A percentile compares a stretch with the other conserved stretches of the same genome.
Conservation (phyloP, 306 rosid genomes). For the Rosa lucieae region DNA sequence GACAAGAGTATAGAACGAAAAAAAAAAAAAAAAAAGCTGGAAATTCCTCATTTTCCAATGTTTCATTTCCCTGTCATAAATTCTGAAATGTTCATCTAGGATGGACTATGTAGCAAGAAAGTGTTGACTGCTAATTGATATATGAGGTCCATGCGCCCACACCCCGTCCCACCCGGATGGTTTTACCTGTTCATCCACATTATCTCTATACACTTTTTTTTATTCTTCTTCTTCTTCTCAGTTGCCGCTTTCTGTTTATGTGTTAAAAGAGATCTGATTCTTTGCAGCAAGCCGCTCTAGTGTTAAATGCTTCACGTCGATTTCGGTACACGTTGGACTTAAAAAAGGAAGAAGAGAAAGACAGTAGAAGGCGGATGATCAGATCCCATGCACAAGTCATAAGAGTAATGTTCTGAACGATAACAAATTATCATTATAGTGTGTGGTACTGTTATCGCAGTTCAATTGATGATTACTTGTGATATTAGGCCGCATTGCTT, state of each 20-base stretch:
- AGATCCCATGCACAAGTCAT: constrained; percentile 96
- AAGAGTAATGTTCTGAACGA: constrained; percentile 54
- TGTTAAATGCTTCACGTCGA: constrained; percentile 85
- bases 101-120: not conserved
- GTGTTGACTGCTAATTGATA: not conserved
- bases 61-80: not conserved
- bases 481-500: constrained; percentile 81
- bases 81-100: not conserved
- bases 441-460: constrained; percentile 8
- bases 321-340: constrained; percentile 91
- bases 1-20: not conserved
- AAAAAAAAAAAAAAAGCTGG: not conserved
- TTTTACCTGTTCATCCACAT: not conserved
- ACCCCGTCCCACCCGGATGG: not conserved
- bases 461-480: constrained; percentile 37
- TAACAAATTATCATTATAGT: constrained; percentile 14
- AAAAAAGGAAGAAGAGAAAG: constrained; percentile 66
- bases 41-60: not conserved
- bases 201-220: not conserved
- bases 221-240: not conserved
- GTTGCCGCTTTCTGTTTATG: not conserved
- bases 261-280: constrained; percentile 28
- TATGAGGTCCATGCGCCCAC: not conserved
- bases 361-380: constrained; percentile 69
- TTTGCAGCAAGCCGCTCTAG: constrained; percentile 87